Evolutionary conservation across 2,329 filamentous ascomycete genomes (phyloP).

Genomic region (Acrocalymma vagum): DNA sequence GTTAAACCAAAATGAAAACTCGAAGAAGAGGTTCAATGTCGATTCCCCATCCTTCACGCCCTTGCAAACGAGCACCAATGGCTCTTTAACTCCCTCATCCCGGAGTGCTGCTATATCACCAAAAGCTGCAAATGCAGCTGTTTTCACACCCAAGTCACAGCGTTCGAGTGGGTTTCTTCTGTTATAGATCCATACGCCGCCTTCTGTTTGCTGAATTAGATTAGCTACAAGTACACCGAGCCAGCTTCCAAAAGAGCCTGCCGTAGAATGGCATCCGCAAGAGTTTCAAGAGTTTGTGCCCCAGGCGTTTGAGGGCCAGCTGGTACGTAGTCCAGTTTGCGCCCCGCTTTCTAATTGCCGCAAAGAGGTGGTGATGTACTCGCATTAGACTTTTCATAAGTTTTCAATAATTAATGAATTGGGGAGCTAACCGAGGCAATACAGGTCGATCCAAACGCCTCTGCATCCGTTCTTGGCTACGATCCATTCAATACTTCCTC

Average conservation of each 20-base stretch:
- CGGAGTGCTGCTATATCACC: slow-evolving; percentile 86
- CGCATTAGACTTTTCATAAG: background rate
- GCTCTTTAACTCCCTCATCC: slow-evolving; percentile 52
- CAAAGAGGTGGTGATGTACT: too few species aligned
- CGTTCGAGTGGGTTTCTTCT: slow-evolving; percentile 46
- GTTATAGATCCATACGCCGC: slow-evolving; percentile 2
- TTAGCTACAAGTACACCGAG: slow-evolving; percentile 53
- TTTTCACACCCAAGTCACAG: slow-evolving; percentile 77
- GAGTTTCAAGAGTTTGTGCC: slow-evolving; percentile 64
- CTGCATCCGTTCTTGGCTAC: slow-evolving; percentile 46
- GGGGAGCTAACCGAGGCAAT: slow-evolving; percentile 5
- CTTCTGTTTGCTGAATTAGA: slow-evolving; percentile 21
- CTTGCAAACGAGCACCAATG: slow-evolving; percentile 59
- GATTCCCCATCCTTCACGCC: slow-evolving; percentile 97
- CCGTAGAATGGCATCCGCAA: slow-evolving; percentile 57
- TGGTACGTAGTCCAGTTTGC: slow-evolving; percentile 51
- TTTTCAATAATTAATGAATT: background rate
- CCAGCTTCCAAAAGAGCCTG: slow-evolving; percentile 55
- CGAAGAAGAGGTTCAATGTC: slow-evolving; percentile 86
- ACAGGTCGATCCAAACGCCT: slow-evolving; percentile 44
- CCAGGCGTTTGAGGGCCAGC: slow-evolving; percentile 60
- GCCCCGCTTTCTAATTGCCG: slow-evolving; percentile 1
- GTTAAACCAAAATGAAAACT: slow-evolving; percentile 60
- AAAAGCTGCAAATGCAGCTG: slow-evolving; percentile 86
- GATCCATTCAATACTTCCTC: slow-evolving; percentile 54